A percentile compares a stretch with the other conserved stretches of the same genome.
Evolutionary conservation across 2,329 filamentous ascomycete species (phyloP).

Genomic region (Exutisphaerella laricina): DNA sequence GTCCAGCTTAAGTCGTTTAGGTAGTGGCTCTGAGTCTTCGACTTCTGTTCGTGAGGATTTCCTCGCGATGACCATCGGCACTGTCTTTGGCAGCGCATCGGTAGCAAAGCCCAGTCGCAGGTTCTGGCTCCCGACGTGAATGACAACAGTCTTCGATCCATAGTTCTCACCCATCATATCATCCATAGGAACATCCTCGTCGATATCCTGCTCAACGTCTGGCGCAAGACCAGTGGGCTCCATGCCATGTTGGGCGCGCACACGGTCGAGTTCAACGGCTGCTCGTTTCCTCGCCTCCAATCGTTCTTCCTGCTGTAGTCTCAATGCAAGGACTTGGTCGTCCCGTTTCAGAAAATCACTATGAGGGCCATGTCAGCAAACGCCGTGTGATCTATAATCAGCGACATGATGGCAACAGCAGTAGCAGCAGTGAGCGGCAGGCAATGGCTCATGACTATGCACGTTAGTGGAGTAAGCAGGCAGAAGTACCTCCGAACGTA

Average conservation of each 20-base stretch:
- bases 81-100: conserved; percentile 86
- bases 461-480: neutral
- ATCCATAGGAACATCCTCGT: conserved; percentile 52
- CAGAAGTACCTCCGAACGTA: conserved; percentile 29
- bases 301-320: conserved; percentile 80
- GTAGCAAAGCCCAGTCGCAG: conserved; percentile 91
- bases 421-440: neutral
- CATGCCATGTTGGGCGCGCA: conserved; percentile 67
- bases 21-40: conserved; percentile 75
- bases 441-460: neutral
- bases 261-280: conserved; percentile 81
- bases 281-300: conserved; percentile 77
- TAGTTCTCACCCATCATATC: conserved; percentile 56
- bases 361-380: conserved; percentile 11
- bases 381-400: conserved; percentile 3
- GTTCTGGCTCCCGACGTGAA: conserved; percentile 94
- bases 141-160: conserved; percentile 86
- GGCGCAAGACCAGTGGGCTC: conserved; percentile 34
- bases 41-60: conserved; percentile 74
- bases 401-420: no score
- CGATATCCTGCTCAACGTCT: conserved; percentile 30
- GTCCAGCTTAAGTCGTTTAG: conserved; percentile 58
- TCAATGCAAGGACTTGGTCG: conserved; percentile 85
- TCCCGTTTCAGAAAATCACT: conserved; percentile 98
- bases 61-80: conserved; percentile 87